These are phyloP conservation scores for Desmodesmus armatus DNA, from an alignment of 139 green algal genomes.

Conservation along the genomic window DNA sequence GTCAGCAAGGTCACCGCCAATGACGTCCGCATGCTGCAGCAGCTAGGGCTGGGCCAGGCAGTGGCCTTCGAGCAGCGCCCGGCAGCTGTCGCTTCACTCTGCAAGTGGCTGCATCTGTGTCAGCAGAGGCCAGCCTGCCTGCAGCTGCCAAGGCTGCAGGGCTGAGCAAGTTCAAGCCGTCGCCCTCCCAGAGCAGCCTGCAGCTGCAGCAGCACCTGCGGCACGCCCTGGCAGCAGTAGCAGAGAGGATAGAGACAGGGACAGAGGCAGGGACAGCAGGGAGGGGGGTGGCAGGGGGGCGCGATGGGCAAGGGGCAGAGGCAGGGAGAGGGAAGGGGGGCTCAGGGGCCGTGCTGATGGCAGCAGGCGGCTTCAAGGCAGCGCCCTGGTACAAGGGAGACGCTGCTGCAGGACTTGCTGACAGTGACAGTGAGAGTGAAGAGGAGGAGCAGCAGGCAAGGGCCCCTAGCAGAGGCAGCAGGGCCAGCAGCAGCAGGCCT, in stretches of 20 bases:
- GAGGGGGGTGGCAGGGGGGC: not conserved
- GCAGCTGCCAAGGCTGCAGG: not conserved
- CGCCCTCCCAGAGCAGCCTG: not conserved
- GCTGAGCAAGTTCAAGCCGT: not conserved
- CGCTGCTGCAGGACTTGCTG: not conserved
- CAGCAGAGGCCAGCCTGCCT: not conserved
- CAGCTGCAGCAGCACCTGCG: not conserved
- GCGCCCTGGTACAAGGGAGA: too few relatives aligned
- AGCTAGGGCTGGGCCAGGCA: not conserved
- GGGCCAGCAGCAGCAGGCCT: not conserved
- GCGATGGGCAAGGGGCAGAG: not conserved
- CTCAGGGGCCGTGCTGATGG: not conserved
- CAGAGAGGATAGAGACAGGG: not conserved
- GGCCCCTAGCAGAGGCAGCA: not conserved
- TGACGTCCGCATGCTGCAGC: not conserved
- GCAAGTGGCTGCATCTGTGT: not conserved
- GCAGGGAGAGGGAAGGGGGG: not conserved
- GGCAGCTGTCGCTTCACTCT: not conserved
- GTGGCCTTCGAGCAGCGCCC: not conserved
- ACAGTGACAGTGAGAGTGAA: not conserved
- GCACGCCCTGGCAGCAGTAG: not conserved
- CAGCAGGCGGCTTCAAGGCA: too few relatives aligned
- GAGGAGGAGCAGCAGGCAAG: not conserved
- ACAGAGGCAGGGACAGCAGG: not conserved
- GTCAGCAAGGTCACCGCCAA: not conserved